phyloP scores from a whole-genome alignment of 345 rosid genomes.

The Eucalyptus dawsonii region DNA sequence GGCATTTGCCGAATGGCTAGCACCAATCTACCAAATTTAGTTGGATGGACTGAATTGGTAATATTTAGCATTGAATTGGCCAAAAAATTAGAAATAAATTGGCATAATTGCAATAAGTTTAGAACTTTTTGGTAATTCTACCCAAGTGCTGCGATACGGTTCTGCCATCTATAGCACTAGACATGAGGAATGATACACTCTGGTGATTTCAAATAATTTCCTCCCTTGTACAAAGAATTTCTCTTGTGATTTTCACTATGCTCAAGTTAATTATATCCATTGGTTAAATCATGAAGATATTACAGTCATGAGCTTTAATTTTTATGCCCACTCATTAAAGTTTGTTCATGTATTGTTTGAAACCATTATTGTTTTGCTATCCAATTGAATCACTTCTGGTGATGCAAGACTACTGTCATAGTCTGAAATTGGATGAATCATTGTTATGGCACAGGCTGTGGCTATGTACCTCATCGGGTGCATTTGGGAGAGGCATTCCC shows the following conservation, averaged over 20 bases:
- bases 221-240: background rate
- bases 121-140: no score
- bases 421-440: background rate
- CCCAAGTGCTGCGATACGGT: background rate
- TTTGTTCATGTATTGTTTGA: background rate
- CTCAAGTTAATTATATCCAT: background rate
- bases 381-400: background rate
- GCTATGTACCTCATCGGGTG: background rate
- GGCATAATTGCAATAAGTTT: accelerated
- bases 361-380: background rate
- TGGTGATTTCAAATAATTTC: no score
- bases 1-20: accelerated
- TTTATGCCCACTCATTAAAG: background rate
- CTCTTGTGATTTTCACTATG: background rate
- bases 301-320: background rate
- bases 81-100: no score
- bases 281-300: background rate
- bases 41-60: no score
- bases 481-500: no score
- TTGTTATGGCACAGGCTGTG: background rate
- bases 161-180: background rate
- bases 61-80: no score
- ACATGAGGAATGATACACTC: background rate
- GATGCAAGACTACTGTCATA: background rate
- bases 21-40: accelerated